Evolutionary conservation across 139 green algal species (phyloP).

Genomic region (Tetraselmis striata): DNA sequence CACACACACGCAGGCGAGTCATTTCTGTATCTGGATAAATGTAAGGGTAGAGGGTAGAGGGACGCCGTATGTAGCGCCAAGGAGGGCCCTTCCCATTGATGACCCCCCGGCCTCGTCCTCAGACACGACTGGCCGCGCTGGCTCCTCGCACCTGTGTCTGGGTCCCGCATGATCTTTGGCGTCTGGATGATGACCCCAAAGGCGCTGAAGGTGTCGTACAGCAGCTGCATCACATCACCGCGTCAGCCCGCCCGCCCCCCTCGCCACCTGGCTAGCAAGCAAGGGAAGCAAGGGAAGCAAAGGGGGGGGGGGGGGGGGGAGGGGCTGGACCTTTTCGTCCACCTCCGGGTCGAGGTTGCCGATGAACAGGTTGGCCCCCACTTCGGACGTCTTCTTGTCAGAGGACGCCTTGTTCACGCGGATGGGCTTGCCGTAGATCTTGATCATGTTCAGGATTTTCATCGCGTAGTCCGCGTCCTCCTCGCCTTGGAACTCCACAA

Average conservation of each 20-base stretch:
- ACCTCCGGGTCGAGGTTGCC: constrained; percentile 95
- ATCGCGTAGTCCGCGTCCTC: constrained; percentile 96
- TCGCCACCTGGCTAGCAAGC: too few species aligned
- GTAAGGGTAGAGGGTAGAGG: too few species aligned
- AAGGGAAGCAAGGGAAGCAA: too few species aligned
- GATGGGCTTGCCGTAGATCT: constrained; percentile 91
- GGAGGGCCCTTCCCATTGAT: too few species aligned
- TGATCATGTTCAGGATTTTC: constrained; percentile 96
- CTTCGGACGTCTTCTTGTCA: constrained; percentile 75
- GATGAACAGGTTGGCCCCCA: constrained; percentile 98
- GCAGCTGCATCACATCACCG: constrained; percentile 68
- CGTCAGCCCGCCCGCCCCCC: too few species aligned
- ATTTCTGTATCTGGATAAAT: too few species aligned
- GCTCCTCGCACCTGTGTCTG: constrained; percentile 89
- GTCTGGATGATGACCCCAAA: constrained; percentile 91
- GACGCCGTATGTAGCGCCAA: too few species aligned
- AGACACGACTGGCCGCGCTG: too few species aligned
- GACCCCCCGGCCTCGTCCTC: too few species aligned
- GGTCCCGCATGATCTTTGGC: constrained; percentile 96
- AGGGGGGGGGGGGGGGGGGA: too few species aligned
- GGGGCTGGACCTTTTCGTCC: constrained; percentile 82
- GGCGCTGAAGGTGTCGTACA: constrained; percentile 97
- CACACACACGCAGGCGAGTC: too few species aligned
- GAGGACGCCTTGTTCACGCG: constrained; percentile 87
- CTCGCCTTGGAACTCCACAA: constrained; percentile 90